These are phyloP conservation scores for Didymella exigua DNA, from an alignment of 2,329 filamentous ascomycete genomes.

Conservation along the genomic window DNA sequence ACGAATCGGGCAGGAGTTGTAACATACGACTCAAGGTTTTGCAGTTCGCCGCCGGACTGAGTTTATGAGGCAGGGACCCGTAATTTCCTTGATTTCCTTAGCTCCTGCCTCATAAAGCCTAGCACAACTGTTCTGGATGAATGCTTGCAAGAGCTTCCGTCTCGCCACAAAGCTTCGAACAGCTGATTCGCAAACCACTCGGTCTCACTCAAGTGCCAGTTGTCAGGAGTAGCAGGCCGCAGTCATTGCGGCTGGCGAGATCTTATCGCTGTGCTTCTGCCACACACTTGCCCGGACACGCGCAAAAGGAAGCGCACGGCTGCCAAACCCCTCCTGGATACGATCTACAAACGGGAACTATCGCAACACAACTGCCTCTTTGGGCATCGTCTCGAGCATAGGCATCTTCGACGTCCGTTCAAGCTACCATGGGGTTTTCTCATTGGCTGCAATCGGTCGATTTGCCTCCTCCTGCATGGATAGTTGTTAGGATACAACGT, in stretches of 20 bases:
- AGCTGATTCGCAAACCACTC: background rate
- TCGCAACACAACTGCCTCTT: conserved; percentile 21
- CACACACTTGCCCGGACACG: too few species aligned
- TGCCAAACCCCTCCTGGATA: background rate
- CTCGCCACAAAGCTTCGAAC: conserved; percentile 8
- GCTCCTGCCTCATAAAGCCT: conserved; percentile 9
- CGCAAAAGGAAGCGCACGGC: background rate
- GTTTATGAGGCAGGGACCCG: background rate
- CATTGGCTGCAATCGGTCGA: conserved; percentile 20
- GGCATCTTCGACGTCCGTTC: conserved; percentile 12
- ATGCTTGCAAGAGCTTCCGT: conserved; percentile 16
- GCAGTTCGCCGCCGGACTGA: background rate
- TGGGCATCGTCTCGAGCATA: conserved; percentile 14
- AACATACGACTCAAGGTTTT: conserved; percentile 2
- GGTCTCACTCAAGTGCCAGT: background rate
- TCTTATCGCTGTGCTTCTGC: background rate
- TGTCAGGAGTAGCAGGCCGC: background rate
- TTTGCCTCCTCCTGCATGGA: conserved; percentile 21
- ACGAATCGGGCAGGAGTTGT: conserved; percentile 10
- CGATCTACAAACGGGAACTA: conserved; percentile 9
- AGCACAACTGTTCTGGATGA: background rate
- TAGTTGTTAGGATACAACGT: conserved; percentile 6
- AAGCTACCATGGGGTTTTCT: conserved; percentile 12
- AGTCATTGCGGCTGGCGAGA: background rate
- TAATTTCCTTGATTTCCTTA: background rate